Evolutionary conservation across 1,284 basidiomycete species (phyloP), one percentile per base, ranked within the genome.

Genomic region (Irpex sp.): DNA sequence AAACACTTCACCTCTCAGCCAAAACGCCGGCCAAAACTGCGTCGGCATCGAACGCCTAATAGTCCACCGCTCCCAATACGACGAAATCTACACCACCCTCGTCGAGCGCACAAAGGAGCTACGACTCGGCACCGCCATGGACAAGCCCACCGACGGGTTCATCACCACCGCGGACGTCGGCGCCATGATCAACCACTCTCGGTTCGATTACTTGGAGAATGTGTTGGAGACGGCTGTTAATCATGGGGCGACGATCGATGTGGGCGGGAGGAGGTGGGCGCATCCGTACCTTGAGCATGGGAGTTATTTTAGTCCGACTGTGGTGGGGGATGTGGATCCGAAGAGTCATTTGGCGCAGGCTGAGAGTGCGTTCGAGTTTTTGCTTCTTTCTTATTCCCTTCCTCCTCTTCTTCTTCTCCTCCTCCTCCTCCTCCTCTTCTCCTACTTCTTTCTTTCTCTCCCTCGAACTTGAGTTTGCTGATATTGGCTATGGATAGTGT

Each of bases 21-120:
- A 96, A 81, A 94, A 94, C 65, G 85, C 85, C 51, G 97, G 97
- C 15, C 97, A 98, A 77, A 98, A 98, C 74, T 99, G 97, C 74
- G 97, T 97, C 68, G 96, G 96, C 34, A 93, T 97, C 64, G 97
- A 99, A 75, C 86, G 96, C 0, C 86, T 98, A 67, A 85, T 98
- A 55, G 94, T 98, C 38, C 93, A 94, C 69, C 74, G 79, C 0
- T 81, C 82, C 0, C 88, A 94, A 68, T 90, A 95, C 68, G 84
- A 91, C 37, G 82, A 87, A 5, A 85, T 99, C 59, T 82, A 91
- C 67, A 77, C 80, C 5, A 82, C 86, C 44, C 80, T 97, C 70
- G 71, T 78, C 9, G 83, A 88, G 13, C 85, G 89, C 13, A 84
- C 89, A 36, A 74, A 78, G 44, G 86, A 86, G 65, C 79, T 97